phyloP scores from a whole-genome alignment of 495 filamentous ascomycete genomes.

The Extremus antarcticus region DNA sequence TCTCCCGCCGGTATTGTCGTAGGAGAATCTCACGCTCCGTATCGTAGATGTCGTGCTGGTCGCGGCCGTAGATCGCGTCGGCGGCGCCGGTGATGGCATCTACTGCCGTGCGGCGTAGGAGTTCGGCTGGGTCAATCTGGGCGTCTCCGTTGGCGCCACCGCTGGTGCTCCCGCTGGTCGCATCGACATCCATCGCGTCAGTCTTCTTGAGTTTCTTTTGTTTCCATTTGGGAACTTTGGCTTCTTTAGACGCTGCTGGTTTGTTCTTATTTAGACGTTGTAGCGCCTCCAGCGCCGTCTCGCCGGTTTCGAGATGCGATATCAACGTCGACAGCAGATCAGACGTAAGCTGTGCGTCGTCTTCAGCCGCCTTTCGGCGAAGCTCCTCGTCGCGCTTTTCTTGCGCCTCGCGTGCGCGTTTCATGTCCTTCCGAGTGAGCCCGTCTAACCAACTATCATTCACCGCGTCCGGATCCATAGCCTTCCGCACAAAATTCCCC shows the following conservation, averaged over 20 bases:
- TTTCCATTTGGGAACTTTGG: slow-evolving; percentile 49
- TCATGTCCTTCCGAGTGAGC: slow-evolving; percentile 85
- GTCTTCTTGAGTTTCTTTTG: slow-evolving; percentile 46
- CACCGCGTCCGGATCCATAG: slow-evolving; percentile 74
- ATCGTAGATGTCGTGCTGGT: slow-evolving; percentile 81
- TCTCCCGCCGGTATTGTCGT: slow-evolving; percentile 74
- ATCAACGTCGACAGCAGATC: slow-evolving; percentile 69
- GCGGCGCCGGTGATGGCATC: slow-evolving; percentile 79
- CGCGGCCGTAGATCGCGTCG: slow-evolving; percentile 69
- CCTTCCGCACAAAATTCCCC: slow-evolving; percentile 88
- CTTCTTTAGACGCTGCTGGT: slow-evolving; percentile 28
- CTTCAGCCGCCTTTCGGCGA: slow-evolving; percentile 51
- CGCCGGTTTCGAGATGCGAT: slow-evolving; percentile 59
- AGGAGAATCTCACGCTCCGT: slow-evolving; percentile 73
- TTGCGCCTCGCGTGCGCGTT: slow-evolving; percentile 73
- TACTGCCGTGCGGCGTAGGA: slow-evolving; percentile 56
- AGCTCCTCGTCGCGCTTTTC: slow-evolving; percentile 73
- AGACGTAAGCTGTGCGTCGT: slow-evolving; percentile 63
- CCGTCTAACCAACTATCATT: slow-evolving; percentile 92
- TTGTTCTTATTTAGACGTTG: slow-evolving; percentile 64
- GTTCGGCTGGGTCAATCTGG: slow-evolving; percentile 57
- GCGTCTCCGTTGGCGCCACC: too few relatives aligned
- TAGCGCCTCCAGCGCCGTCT: slow-evolving; percentile 82
- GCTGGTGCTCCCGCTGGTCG: slow-evolving; percentile 23
- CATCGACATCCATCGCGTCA: slow-evolving; percentile 62